Conservation (phyloP, 1,284 basidiomycete genomes). For the Trametes versicolor region DNA sequence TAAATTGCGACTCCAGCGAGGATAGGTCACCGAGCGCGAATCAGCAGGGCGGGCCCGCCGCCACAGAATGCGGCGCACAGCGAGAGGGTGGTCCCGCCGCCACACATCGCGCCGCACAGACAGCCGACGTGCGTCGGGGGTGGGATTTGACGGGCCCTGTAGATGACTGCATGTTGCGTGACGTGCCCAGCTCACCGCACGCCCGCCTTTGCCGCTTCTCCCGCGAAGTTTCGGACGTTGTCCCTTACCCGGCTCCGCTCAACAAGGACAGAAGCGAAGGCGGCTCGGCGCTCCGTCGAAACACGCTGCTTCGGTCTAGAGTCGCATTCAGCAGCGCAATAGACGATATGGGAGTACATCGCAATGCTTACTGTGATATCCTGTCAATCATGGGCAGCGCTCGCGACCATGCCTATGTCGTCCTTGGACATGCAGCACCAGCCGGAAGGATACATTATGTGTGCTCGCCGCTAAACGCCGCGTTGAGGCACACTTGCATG, state of each 20-base stretch:
- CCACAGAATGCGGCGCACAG: background rate
- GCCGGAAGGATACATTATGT: too few species aligned
- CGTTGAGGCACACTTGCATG: background rate
- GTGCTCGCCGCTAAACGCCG: background rate
- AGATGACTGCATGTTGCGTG: background rate
- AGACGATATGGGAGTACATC: background rate
- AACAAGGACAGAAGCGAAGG: constrained; percentile 13
- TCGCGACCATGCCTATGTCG: background rate
- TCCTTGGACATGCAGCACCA: too few species aligned
- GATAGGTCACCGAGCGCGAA: too few species aligned
- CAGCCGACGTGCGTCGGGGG: background rate
- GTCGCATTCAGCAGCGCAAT: background rate
- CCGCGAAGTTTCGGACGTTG: constrained; percentile 20
- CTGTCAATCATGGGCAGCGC: background rate
- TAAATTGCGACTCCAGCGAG: too few species aligned
- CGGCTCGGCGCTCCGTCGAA: background rate
- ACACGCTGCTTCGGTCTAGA: background rate
- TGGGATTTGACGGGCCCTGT: background rate
- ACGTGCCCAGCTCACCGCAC: background rate
- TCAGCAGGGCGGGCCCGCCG: too few species aligned
- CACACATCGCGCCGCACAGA: background rate
- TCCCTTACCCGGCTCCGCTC: constrained; percentile 16
- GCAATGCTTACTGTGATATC: background rate
- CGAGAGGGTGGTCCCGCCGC: background rate
- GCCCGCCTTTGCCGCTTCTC: constrained; percentile 3